Evolutionary conservation across 768 basidiomycete genomes (phyloP).

Genomic region (Cyclocybe cylindracea): DNA sequence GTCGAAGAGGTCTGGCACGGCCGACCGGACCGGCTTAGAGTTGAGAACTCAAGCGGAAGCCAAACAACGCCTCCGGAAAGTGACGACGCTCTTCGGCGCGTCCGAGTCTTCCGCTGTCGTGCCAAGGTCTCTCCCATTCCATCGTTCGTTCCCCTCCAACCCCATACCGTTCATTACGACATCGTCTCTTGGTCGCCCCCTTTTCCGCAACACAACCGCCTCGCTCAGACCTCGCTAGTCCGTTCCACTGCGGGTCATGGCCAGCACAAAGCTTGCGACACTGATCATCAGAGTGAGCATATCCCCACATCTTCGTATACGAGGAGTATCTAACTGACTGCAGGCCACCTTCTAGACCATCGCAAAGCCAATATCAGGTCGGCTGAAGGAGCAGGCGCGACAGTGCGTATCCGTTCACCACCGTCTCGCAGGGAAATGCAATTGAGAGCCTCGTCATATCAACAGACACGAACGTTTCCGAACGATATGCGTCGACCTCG

Average conservation of each 20-base stretch:
- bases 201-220: too few relatives aligned
- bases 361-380: slow-evolving; percentile 73
- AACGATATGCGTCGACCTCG: slow-evolving; percentile 67
- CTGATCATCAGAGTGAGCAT: slow-evolving; percentile 69
- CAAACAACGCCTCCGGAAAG: too few relatives aligned
- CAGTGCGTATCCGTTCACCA: slow-evolving; percentile 46
- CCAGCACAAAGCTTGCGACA: slow-evolving; percentile 72
- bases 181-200: too few relatives aligned
- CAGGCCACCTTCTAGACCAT: slow-evolving; percentile 54
- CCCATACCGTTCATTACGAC: too few relatives aligned
- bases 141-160: too few relatives aligned
- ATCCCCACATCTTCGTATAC: background rate
- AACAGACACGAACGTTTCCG: slow-evolving; percentile 71
- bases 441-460: background rate
- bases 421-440: background rate
- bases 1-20: too few relatives aligned
- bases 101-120: too few relatives aligned
- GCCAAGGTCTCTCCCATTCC: too few relatives aligned
- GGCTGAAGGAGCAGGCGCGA: slow-evolving; percentile 69
- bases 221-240: too few relatives aligned
- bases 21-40: too few relatives aligned
- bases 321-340: background rate
- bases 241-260: slow-evolving; percentile 36
- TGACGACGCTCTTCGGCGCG: too few relatives aligned
- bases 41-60: too few relatives aligned